Conservation (phyloP, 2,329 filamentous ascomycete species). For the Arthrobotrys iridis region DNA sequence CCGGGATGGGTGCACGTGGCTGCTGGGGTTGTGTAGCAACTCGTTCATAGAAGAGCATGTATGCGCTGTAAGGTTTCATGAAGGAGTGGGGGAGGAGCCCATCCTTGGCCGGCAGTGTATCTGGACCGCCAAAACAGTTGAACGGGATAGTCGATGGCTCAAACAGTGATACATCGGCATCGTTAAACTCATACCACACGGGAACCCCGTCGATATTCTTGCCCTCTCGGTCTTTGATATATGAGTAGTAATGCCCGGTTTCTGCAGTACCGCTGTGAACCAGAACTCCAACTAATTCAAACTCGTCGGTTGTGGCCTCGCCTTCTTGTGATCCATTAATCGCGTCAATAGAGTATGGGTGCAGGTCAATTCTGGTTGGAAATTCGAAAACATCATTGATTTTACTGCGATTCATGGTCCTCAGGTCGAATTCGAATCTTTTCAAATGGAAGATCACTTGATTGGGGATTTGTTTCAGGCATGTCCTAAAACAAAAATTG, state of each 20-base stretch:
- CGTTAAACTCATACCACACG: slow-evolving; percentile 92
- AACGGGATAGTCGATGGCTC: slow-evolving; percentile 77
- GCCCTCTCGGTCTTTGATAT: slow-evolving; percentile 80
- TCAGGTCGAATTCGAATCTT: slow-evolving; percentile 82
- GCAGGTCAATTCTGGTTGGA: slow-evolving; percentile 83
- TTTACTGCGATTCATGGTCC: slow-evolving; percentile 82
- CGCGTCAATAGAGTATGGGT: slow-evolving; percentile 86
- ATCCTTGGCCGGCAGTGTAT: slow-evolving; percentile 61
- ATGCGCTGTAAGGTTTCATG: slow-evolving; percentile 84
- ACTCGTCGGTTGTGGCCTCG: slow-evolving; percentile 72
- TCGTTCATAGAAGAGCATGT: slow-evolving; percentile 97
- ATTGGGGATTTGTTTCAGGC: slow-evolving; percentile 89
- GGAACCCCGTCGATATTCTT: slow-evolving; percentile 63
- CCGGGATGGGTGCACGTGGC: slow-evolving; percentile 62
- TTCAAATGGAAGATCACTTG: slow-evolving; percentile 96
- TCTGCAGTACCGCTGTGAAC: slow-evolving; percentile 93
- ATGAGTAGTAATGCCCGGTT: slow-evolving; percentile 97
- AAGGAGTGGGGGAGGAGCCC: slow-evolving; percentile 41
- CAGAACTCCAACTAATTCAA: slow-evolving; percentile 93
- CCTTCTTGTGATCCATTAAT: slow-evolving; percentile 62
- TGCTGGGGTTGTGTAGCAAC: slow-evolving; percentile 71
- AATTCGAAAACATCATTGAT: slow-evolving; percentile 97
- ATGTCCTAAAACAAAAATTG: slow-evolving; percentile 67
- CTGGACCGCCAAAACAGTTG: slow-evolving; percentile 80
- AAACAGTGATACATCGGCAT: slow-evolving; percentile 81